Conservation (phyloP, 2,329 filamentous ascomycete species). For the Xylaria multiplex region DNA sequence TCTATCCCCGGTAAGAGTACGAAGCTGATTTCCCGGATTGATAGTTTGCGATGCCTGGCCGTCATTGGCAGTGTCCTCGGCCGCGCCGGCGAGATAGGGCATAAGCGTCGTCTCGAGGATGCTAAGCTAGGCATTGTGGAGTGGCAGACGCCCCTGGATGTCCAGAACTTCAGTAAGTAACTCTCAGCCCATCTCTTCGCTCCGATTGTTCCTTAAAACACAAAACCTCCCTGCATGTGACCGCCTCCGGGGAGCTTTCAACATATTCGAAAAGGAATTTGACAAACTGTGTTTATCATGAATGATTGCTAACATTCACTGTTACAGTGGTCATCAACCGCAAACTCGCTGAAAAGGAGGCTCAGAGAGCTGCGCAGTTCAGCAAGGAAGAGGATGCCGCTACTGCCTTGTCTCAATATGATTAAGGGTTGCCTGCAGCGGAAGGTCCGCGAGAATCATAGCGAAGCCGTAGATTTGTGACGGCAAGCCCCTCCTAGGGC, state of each 20-base stretch:
- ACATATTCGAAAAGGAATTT: not conserved
- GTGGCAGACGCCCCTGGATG: slow-evolving; percentile 64
- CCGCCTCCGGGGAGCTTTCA: not conserved
- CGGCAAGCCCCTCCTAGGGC: not conserved
- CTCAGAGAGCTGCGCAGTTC: not conserved
- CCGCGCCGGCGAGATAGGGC: slow-evolving; percentile 82
- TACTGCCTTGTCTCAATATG: not conserved
- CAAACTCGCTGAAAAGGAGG: slow-evolving; percentile 39
- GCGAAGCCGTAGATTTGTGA: not conserved
- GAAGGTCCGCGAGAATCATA: not conserved
- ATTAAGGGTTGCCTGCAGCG: not conserved
- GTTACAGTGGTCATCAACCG: slow-evolving; percentile 22
- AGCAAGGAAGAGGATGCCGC: not conserved
- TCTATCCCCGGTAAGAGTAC: not conserved
- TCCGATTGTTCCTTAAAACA: not conserved
- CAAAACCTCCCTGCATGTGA: not conserved
- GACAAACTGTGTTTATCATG: not conserved
- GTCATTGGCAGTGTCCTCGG: slow-evolving; percentile 88
- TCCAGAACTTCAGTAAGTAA: slow-evolving; percentile 52
- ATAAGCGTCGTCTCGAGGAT: slow-evolving; percentile 70
- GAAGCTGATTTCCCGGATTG: slow-evolving; percentile 11
- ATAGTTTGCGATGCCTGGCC: slow-evolving; percentile 80
- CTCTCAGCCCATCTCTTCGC: too few species aligned
- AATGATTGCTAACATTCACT: slow-evolving; percentile 4
- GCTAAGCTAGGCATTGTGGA: slow-evolving; percentile 71